Evolutionary conservation across 2,329 filamentous ascomycete genomes (phyloP).

Genomic region (Huntiella decipiens): DNA sequence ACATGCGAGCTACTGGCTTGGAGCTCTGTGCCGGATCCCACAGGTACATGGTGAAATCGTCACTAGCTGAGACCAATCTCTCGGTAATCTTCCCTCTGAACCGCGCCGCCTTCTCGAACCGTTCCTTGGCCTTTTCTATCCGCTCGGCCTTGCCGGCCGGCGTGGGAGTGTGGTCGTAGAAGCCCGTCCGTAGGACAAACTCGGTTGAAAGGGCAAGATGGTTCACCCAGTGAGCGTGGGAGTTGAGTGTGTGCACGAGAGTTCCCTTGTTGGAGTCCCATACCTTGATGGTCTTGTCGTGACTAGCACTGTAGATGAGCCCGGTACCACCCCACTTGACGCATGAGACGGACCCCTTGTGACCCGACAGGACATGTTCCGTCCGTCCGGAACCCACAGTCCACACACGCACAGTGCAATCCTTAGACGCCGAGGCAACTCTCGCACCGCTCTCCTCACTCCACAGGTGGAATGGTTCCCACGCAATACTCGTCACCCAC

Average conservation of each 20-base stretch:
- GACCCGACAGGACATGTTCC: slow-evolving; percentile 69
- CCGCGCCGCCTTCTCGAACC: slow-evolving; percentile 71
- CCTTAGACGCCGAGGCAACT: slow-evolving; percentile 75
- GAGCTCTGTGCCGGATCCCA: slow-evolving; percentile 67
- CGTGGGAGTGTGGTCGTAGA: slow-evolving; percentile 59
- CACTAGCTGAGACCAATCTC: slow-evolving; percentile 71
- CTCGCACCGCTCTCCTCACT: slow-evolving; percentile 46
- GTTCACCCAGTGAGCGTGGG: slow-evolving; percentile 91
- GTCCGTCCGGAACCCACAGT: slow-evolving; percentile 58
- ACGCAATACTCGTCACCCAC: slow-evolving; percentile 72
- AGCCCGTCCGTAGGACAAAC: slow-evolving; percentile 69
- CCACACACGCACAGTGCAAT: slow-evolving; percentile 77
- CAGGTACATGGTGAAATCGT: slow-evolving; percentile 91
- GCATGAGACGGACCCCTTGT: slow-evolving; percentile 76
- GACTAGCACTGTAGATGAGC: slow-evolving; percentile 63
- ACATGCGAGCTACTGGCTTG: slow-evolving; percentile 71
- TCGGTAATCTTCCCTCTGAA: slow-evolving; percentile 62
- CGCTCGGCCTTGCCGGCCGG: slow-evolving; percentile 32
- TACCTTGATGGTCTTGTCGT: slow-evolving; percentile 82
- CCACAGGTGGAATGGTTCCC: slow-evolving; percentile 87
- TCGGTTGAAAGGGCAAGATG: slow-evolving; percentile 87
- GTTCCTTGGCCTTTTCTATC: slow-evolving; percentile 53
- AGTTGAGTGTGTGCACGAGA: slow-evolving; percentile 56
- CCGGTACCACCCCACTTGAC: slow-evolving; percentile 90
- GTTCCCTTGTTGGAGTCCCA: slow-evolving; percentile 72